Evolutionary conservation across 2,329 filamentous ascomycete genomes (phyloP), one percentile per base, ranked within the genome.

Genomic region (Cercospora sp.): DNA sequence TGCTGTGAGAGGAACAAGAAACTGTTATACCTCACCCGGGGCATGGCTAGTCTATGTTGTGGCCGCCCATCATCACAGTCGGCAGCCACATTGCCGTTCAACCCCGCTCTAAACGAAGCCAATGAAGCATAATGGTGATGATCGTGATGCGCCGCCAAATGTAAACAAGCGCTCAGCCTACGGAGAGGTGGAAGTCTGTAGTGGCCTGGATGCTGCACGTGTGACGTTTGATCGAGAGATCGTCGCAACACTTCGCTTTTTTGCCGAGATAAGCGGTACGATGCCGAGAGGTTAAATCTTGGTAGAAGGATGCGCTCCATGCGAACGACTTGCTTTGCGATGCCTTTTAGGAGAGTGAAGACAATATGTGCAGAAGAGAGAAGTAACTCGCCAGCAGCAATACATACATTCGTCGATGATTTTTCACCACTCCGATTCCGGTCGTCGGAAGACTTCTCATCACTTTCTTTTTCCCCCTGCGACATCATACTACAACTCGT

Each of bases 401-500:
- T 24, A 13, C n/a, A 24, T 49, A 18, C 9, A 24, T 49, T 13
- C 9, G 45, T 53, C 10, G 9, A 24, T 26, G 12, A 7, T 8
- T n/a, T n/a, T 43, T 2, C 6, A n/a, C 37, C 37, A n/a, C 24
- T 55, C n/a, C 12, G 13, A 55, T 26, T 7, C 1, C 24, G 5
- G 28, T 37, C 18, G 10, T 16, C 3, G 3, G 28, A 9, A 16
- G 30, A 32, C n/a, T 37, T 24, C 21, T 34, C 55, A 9, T 34
- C 1, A 21, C 18, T 21, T 18, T 24, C 55, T 24, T 37, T 37
- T 16, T 30, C 8, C 8, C n/a, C 13, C 3, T n/a, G 8, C 55
- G 18, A 21, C 28, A 37, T 5, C n/a, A 6, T 28, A 34, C 59
- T 65, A 67, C 67, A 69, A 64, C 59, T 71, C 69, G 51, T 69